Evolutionary conservation across 352 stramenopile species (phyloP).

Genomic region (Phytophthora pisi): DNA sequence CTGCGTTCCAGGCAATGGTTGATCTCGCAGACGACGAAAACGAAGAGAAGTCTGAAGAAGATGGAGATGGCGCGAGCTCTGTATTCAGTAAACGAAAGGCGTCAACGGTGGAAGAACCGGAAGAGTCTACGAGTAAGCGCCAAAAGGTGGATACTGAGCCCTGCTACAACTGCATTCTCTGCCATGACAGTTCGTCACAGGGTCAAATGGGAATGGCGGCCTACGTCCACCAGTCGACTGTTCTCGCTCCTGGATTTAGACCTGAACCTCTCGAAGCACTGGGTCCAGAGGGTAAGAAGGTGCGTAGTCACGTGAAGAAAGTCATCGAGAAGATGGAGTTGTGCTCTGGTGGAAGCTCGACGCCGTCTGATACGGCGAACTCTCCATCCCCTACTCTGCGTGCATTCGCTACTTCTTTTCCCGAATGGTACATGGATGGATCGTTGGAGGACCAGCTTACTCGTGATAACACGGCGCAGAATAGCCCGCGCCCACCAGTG

Average conservation of each 20-base stretch:
- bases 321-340: conserved; percentile 90
- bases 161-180: conserved; percentile 83
- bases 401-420: conserved; percentile 62
- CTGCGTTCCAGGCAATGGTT: conserved; percentile 88
- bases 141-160: conserved; percentile 50
- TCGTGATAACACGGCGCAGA: conserved; percentile 49
- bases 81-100: conserved; percentile 57
- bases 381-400: conserved; percentile 63
- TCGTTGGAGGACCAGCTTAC: conserved; percentile 55
- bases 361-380: conserved; percentile 40
- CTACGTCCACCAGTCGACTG: conserved; percentile 88
- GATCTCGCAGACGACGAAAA: conserved; percentile 47
- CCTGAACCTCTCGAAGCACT: conserved; percentile 75
- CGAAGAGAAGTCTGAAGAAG: conserved; percentile 43
- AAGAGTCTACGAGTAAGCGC: conserved; percentile 50
- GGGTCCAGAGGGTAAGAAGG: conserved; percentile 46
- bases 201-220: conserved; percentile 87
- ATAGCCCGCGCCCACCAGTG: conserved; percentile 38
- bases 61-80: conserved; percentile 20
- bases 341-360: conserved; percentile 61
- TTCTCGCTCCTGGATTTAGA: conserved; percentile 77
- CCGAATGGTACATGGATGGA: conserved; percentile 73
- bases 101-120: conserved; percentile 32
- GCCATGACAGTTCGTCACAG: conserved; percentile 78
- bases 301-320: conserved; percentile 65